These are phyloP conservation scores for Grigorovia yakushimaensis DNA, from an alignment of 805 yeast genomes.

Conservation along the genomic window DNA sequence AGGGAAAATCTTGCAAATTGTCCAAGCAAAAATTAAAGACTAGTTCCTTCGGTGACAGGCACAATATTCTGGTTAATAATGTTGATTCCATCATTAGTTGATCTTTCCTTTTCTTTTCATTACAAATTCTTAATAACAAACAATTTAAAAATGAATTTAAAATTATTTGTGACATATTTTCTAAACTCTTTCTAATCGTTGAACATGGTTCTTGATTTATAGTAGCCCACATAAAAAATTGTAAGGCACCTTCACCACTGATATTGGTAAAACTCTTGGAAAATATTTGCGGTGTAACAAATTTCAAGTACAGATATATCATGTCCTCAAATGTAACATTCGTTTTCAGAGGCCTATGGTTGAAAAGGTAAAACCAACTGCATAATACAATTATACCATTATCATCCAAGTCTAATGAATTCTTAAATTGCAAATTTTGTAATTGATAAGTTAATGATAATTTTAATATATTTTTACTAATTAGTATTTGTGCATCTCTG, in stretches of 20 bases:
- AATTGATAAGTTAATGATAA: constrained; percentile 30
- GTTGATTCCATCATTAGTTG: constrained; percentile 42
- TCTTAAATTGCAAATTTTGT: constrained; percentile 22
- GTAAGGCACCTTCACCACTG: constrained; percentile 22
- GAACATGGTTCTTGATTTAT: constrained; percentile 16
- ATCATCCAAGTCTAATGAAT: constrained; percentile 24
- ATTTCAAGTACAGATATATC: constrained; percentile 34
- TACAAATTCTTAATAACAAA: constrained; percentile 31
- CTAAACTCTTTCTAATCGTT: constrained; percentile 11
- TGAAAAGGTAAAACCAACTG: constrained; percentile 16
- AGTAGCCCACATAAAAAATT: constrained; percentile 33
- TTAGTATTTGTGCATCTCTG: constrained; percentile 26
- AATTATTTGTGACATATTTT: constrained; percentile 26
- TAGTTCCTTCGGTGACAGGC: constrained; percentile 44
- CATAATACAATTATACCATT: constrained; percentile 28
- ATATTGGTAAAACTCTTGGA: constrained; percentile 14
- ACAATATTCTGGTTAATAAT: constrained; percentile 52
- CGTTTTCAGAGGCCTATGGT: constrained; percentile 11
- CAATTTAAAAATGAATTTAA: constrained; percentile 34
- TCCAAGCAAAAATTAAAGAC: constrained; percentile 55
- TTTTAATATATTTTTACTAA: constrained; percentile 30
- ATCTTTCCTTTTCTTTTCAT: constrained; percentile 28
- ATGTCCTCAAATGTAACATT: constrained; percentile 20
- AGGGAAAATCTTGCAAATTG: constrained; percentile 58
- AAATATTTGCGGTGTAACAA: constrained; percentile 32